Evolutionary conservation across 495 filamentous ascomycete species (phyloP).

Genomic region (Aspergillus sclerotioniger): DNA sequence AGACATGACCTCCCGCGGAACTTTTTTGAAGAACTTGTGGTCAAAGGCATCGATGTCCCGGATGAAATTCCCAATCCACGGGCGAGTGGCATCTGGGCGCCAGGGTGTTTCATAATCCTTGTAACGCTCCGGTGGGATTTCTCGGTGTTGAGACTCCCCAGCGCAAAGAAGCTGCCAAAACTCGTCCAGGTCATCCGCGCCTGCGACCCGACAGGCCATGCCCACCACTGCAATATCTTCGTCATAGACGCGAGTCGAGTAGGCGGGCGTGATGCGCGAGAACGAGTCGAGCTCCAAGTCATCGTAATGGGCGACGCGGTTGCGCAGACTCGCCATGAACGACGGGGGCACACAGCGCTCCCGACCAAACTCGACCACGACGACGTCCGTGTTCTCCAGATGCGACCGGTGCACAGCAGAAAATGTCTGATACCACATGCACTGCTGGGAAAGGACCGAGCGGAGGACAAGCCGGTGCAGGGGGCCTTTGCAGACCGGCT

Average conservation of each 20-base stretch:
- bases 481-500: constrained; percentile 2
- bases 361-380: constrained; percentile 39
- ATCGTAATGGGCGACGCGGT: constrained; percentile 26
- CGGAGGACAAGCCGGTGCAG: constrained; percentile 35
- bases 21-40: constrained; percentile 52
- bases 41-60: constrained; percentile 48
- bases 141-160: constrained; percentile 43
- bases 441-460: constrained; percentile 40
- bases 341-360: constrained; percentile 43
- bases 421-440: constrained; percentile 42
- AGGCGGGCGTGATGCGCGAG: constrained; percentile 11
- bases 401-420: constrained; percentile 14
- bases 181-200: constrained; percentile 45
- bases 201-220: constrained; percentile 49
- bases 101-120: constrained; percentile 30
- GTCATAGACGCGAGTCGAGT: constrained; percentile 14
- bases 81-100: constrained; percentile 32
- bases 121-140: constrained; percentile 38
- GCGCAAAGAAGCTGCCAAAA: constrained; percentile 42
- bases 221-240: constrained; percentile 52
- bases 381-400: constrained; percentile 14
- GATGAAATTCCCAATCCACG: constrained; percentile 51
- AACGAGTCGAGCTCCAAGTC: constrained; percentile 11
- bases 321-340: constrained; percentile 23
- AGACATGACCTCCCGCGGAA: constrained; percentile 41